A percentile compares a stretch with the other conserved stretches of the same genome.
phyloP scores from a whole-genome alignment of 805 yeast genomes.

The Candida ponderosae region DNA sequence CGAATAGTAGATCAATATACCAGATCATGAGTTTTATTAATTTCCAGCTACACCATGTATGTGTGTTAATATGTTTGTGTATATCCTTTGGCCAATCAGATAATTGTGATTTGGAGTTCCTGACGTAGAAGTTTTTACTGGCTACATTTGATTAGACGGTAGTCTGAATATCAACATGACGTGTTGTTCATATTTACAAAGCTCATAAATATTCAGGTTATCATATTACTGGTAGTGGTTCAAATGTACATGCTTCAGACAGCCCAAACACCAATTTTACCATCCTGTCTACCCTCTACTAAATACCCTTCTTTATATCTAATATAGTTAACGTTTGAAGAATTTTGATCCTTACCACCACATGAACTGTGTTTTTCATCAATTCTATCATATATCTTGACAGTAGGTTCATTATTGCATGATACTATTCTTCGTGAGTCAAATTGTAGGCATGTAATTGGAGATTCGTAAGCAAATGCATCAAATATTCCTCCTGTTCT shows the following conservation, averaged over 20 bases:
- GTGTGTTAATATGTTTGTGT: too few relatives aligned
- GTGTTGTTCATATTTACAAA: too few relatives aligned
- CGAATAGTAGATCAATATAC: too few relatives aligned
- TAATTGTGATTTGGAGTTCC: too few relatives aligned
- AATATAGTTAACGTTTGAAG: constrained; percentile 30
- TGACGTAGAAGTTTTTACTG: too few relatives aligned
- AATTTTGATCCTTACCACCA: constrained; percentile 30
- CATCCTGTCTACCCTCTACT: constrained; percentile 56
- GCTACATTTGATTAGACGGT: too few relatives aligned
- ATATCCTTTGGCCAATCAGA: too few relatives aligned
- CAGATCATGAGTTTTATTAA: not conserved
- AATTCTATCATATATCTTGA: constrained; percentile 52
- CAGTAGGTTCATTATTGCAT: constrained; percentile 39
- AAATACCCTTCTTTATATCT: constrained; percentile 57
- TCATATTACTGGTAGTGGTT: not conserved
- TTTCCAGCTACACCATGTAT: too few relatives aligned
- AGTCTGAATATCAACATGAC: too few relatives aligned
- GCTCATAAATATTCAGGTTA: not conserved
- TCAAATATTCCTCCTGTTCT: constrained; percentile 57
- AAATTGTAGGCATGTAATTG: constrained; percentile 50
- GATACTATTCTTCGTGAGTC: constrained; percentile 49
- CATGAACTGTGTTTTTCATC: constrained; percentile 45
- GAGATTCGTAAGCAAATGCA: constrained; percentile 52
- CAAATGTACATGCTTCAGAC: constrained; percentile 13
- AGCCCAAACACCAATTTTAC: constrained; percentile 63